Base-by-base conservation (phyloP, 2,329 filamentous ascomycete species). In the Aspergillus fructus region DNA sequence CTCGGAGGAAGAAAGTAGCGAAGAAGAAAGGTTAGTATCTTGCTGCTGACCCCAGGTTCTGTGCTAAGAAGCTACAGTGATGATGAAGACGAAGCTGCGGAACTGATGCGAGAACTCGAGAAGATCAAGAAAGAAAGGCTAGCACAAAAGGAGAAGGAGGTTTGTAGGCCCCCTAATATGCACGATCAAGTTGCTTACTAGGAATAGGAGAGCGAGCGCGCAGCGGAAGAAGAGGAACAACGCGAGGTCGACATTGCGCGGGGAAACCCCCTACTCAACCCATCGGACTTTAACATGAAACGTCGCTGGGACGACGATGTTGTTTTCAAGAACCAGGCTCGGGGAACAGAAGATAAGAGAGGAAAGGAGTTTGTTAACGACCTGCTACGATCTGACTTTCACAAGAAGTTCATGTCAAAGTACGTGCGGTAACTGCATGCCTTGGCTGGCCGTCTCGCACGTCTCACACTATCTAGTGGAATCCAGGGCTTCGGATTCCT, bases 351-450 rank as follows among this genome's bases (percentile, higher is more conserved):
- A 71, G 91, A 97, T 62, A 93, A 89, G 79, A 87, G 89, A 62
- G 92, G 89, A 79, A 96, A 93, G 79, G 93, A 96, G 76, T 99
- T 99, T 78, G 93, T 99, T 75, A 99, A 99, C 72, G 89, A 97
- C 76, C 81, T 96, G 69, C 79, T 97, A 62, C 87, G 93, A 61
- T 97, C 92, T 30, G 94, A 99, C 76, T 99, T 99, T 75, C 94
- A 99, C 80, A 94, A 93, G 78, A 88, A 92, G 62, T 99, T 99
- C 75, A 99, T 99, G 94, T 78, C 74, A 45, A 81, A 79, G 68
- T 81, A 81, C 59, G 78, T 81, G 40, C 76, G 79, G 61, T 81
- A 66, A 59, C 5, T n/a, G 27, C 12, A 45, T 4, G 9, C 11
- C 9, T 37, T 5, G 34, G 12, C 9, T 37, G 12, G 34, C 34